Percentiles rank a stretch among this genome's conserved stretches.
phyloP scores from a whole-genome alignment of 2,329 filamentous ascomycete genomes.

The Talaromyces atroroseus region DNA sequence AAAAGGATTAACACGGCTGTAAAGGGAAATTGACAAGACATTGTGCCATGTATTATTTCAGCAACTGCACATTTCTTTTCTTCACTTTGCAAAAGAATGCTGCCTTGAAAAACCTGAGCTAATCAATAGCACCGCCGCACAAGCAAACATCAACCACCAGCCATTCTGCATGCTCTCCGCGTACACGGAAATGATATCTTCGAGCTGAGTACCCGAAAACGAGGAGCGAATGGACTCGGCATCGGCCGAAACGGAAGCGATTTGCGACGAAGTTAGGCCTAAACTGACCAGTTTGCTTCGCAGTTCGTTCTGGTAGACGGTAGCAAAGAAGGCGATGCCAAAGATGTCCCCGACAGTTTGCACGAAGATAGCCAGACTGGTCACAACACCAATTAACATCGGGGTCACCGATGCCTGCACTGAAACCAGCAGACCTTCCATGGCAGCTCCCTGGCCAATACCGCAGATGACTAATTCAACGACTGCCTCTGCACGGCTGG shows the following conservation, averaged over 20 bases:
- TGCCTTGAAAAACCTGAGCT: background rate
- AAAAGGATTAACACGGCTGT: too few species aligned
- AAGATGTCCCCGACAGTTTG: conserved; percentile 2
- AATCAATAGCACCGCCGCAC: background rate
- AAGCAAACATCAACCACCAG: conserved; percentile 7
- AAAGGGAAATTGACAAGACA: too few species aligned
- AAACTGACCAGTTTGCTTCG: background rate
- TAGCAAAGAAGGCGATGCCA: conserved; percentile 5
- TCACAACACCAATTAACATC: conserved; percentile 1
- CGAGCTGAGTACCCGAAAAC: background rate
- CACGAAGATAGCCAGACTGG: background rate
- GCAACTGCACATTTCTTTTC: background rate
- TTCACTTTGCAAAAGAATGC: background rate
- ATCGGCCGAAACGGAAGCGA: background rate
- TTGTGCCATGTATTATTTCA: too few species aligned
- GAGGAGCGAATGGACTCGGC: background rate
- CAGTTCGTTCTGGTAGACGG: conserved; percentile 4
- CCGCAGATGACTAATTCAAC: conserved; percentile 1
- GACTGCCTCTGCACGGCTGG: conserved; percentile 1
- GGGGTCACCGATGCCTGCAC: background rate
- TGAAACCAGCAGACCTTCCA: conserved; percentile 3
- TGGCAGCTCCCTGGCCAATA: background rate
- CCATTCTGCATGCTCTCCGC: background rate
- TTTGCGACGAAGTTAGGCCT: background rate
- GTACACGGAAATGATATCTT: background rate